Evolutionary conservation across 495 filamentous ascomycete species (phyloP).

Genomic region (Darksidea phi): DNA sequence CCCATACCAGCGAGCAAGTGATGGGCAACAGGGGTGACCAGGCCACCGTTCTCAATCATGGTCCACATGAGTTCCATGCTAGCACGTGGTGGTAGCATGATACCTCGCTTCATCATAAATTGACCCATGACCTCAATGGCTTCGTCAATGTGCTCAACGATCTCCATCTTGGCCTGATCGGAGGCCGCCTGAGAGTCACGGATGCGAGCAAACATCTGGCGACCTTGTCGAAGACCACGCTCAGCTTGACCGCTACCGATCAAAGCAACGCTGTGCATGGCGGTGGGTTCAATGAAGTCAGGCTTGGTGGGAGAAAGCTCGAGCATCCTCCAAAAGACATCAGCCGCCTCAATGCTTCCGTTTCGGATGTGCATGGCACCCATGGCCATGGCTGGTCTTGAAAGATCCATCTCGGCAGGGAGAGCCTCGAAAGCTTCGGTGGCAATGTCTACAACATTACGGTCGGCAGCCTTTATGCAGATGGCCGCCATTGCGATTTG

Average conservation of each 20-base stretch:
- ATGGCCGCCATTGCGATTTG: slow-evolving; percentile 58
- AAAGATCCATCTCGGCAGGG: slow-evolving; percentile 50
- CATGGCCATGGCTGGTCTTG: slow-evolving; percentile 73
- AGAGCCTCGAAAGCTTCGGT: slow-evolving; percentile 60
- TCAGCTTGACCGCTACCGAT: slow-evolving; percentile 76
- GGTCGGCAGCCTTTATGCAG: slow-evolving; percentile 73
- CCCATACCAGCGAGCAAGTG: slow-evolving; percentile 62
- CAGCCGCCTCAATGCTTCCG: slow-evolving; percentile 71
- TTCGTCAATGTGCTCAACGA: slow-evolving; percentile 81
- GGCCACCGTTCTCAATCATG: slow-evolving; percentile 71
- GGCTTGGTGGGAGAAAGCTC: slow-evolving; percentile 38
- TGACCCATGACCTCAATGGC: slow-evolving; percentile 72
- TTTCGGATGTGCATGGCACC: slow-evolving; percentile 79
- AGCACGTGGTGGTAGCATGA: slow-evolving; percentile 53
- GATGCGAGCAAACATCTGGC: slow-evolving; percentile 79
- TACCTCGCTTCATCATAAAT: slow-evolving; percentile 51
- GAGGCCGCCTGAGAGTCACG: slow-evolving; percentile 52
- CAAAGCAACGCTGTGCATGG: slow-evolving; percentile 81
- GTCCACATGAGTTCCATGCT: slow-evolving; percentile 64
- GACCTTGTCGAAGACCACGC: slow-evolving; percentile 71
- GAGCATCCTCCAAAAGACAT: slow-evolving; percentile 73
- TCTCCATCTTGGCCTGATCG: slow-evolving; percentile 47
- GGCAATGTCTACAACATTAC: slow-evolving; percentile 67
- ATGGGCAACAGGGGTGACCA: slow-evolving; percentile 60
- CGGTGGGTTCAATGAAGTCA: slow-evolving; percentile 74